These are phyloP conservation scores for Quillaja saponaria DNA, from an alignment of 306 rosid species.

Conservation along the genomic window DNA sequence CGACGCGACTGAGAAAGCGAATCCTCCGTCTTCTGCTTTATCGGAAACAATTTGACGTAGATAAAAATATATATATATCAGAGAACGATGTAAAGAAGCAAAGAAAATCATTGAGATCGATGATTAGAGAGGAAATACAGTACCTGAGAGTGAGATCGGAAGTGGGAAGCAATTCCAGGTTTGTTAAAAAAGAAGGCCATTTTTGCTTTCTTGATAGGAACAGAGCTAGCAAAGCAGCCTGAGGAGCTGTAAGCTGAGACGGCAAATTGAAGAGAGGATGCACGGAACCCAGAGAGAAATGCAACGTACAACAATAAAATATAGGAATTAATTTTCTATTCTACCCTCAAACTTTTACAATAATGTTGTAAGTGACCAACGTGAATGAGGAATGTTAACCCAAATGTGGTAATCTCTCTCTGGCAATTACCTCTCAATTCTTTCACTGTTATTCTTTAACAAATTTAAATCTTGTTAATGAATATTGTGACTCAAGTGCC, in stretches of 20 bases:
- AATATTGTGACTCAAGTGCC: too few relatives aligned
- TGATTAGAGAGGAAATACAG: not conserved
- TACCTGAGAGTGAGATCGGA: conserved; percentile 66
- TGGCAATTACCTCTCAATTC: too few relatives aligned
- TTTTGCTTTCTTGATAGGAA: conserved; percentile 10
- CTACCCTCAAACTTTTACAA: not conserved
- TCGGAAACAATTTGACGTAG: conserved; percentile 1
- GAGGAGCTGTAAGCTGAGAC: not conserved
- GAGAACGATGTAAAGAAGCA: not conserved
- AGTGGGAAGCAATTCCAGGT: conserved; percentile 55
- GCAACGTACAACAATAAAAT: not conserved
- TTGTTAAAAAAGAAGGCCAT: conserved; percentile 80
- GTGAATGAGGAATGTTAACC: too few relatives aligned
- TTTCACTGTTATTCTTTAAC: too few relatives aligned
- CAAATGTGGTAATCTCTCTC: too few relatives aligned
- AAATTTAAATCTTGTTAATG: too few relatives aligned
- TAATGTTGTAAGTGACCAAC: too few relatives aligned
- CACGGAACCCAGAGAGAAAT: too few relatives aligned
- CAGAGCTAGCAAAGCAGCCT: not conserved
- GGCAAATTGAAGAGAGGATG: too few relatives aligned
- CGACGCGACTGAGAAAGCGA: conserved; percentile 58
- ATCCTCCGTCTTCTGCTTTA: conserved; percentile 47
- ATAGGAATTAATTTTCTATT: not conserved
- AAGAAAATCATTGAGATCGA: not conserved
- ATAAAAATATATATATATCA: not conserved